phyloP scores from a whole-genome alignment of 768 basidiomycete species.

The Podaxis carcinomalis region DNA sequence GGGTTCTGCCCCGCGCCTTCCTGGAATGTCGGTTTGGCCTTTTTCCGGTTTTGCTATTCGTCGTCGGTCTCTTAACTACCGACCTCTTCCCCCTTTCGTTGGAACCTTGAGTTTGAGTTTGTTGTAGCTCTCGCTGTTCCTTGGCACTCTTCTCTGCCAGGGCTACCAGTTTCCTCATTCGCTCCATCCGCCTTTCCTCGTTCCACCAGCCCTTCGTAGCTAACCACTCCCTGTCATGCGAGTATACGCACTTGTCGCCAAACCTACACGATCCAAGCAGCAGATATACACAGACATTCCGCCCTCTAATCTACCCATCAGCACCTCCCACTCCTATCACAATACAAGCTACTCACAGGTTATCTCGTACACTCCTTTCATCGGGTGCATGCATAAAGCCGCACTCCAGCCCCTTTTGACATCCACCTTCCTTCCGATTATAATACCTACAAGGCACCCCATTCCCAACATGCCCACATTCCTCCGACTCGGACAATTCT shows the following conservation, averaged over 20 bases:
- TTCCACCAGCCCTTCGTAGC: conserved; percentile 46
- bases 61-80: neutral
- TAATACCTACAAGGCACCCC: conserved; percentile 47
- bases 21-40: neutral
- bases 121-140: conserved; percentile 6
- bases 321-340: conserved; percentile 13
- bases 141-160: conserved; percentile 18
- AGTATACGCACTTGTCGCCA: conserved; percentile 41
- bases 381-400: conserved; percentile 49
- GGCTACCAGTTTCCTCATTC: conserved; percentile 25
- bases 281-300: conserved; percentile 38
- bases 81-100: too few relatives aligned
- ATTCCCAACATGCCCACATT: conserved; percentile 45
- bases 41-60: neutral
- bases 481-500: conserved; percentile 47
- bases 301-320: conserved; percentile 31
- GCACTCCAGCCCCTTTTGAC: conserved; percentile 35
- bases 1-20: neutral
- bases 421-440: conserved; percentile 38
- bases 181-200: conserved; percentile 21
- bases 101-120: neutral
- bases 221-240: conserved; percentile 43
- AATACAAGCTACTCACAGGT: conserved; percentile 30
- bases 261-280: conserved; percentile 33
- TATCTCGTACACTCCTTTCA: conserved; percentile 43